Conservation (phyloP, 176 grass and related monocot species). For the Oryza glaberrima region DNA sequence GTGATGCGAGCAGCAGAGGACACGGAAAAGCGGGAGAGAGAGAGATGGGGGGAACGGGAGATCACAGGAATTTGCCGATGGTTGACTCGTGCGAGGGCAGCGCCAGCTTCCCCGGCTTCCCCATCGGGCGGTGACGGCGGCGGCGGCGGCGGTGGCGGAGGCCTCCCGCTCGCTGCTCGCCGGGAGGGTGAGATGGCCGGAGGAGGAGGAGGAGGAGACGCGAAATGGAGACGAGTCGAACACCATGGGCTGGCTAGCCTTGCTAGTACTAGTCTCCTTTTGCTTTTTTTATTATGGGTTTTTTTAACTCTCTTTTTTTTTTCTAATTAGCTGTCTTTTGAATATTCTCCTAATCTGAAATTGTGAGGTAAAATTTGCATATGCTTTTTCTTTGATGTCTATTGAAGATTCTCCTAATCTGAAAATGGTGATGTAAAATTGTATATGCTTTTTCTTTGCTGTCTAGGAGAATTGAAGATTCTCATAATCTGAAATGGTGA, state of each 20-base stretch:
- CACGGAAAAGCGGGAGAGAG: neutral
- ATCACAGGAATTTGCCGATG: conserved; percentile 87
- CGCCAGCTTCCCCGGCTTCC: conserved; percentile 51
- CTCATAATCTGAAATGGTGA: neutral
- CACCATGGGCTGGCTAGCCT: neutral
- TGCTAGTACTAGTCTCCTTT: neutral
- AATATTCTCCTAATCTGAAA: neutral
- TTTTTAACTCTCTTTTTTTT: conserved; percentile 13
- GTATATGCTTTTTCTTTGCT: too few species aligned
- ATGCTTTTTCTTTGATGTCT: too few species aligned
- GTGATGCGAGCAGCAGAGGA: neutral
- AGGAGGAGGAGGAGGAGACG: neutral
- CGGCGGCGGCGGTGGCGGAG: neutral
- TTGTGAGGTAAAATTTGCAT: neutral
- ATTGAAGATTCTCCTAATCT: neutral
- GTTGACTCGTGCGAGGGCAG: conserved; percentile 67
- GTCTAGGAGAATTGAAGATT: too few species aligned
- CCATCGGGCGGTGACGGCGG: conserved; percentile 31
- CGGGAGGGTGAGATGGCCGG: neutral
- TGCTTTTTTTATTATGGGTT: neutral
- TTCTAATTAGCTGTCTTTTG: neutral
- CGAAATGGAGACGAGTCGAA: neutral
- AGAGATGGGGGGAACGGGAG: neutral
- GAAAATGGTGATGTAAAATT: neutral
- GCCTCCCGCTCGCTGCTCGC: neutral